Evolutionary conservation across 345 rosid species (phyloP), one percentile per base, ranked within the genome.

Genomic region (Populus ilicifolia): DNA sequence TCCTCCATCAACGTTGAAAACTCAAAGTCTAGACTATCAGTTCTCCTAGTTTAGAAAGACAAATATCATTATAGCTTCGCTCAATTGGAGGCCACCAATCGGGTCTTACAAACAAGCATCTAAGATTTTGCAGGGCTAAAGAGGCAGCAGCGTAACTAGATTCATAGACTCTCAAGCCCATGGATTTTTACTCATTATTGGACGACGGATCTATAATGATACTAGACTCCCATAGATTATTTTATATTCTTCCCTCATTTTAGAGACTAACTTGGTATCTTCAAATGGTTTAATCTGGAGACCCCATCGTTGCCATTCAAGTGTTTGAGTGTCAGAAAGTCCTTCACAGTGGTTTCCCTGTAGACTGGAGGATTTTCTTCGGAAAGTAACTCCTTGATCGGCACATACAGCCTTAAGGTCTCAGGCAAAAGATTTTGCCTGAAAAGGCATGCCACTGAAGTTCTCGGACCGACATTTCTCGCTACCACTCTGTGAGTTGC

Each of bases 331-430:
- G 67, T 5, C 4, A 70, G 3, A 20, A 29, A 50, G 20, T 78
- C 80, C 21, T 38, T 72, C 25, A 78, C 30, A 0, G 76, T 72
- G 8, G 72, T 78, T 52, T 78, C 72, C 39, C 67, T n/a, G 38
- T 52, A 76, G 4, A 17, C 17, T 5, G 73, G 72, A 1, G 79
- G 79, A 23, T 65, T 78, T 23, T 78, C 71, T 35, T 72, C 72
- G 7, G 72, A 71, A 8, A 78, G 12, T 71, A 72, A 65, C 39
- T 78, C 76, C 54, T 62, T 78, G 18, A 78, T 70, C 39, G 80
- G 80, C 8, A 67, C 80, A 21, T 78, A 78, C 10, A 72, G 2
- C 21, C 77, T 78, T 6, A 43, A 54, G 1, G 54, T 25, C 69
- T 54, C 56, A 2, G 65, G 39, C 23, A 5, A 5, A 25, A 21